A percentile compares a stretch with the other conserved stretches of the same genome.
Conservation (phyloP, 2,329 filamentous ascomycete genomes). For the Aspergillus jensenii region DNA sequence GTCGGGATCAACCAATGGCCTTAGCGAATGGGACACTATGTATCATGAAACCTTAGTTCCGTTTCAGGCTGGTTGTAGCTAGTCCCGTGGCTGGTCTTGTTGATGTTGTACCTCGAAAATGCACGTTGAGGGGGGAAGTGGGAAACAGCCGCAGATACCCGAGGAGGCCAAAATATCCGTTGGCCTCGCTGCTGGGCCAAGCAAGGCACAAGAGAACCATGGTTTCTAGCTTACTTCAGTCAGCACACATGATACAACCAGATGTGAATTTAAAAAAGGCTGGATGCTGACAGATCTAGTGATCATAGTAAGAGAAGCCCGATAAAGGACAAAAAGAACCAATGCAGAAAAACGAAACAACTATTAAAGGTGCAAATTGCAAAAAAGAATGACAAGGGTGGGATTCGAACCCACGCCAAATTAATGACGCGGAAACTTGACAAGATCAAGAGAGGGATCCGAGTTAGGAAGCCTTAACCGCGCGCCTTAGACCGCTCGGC, state of each 20-base stretch:
- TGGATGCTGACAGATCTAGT: not conserved
- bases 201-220: not conserved
- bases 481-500: conserved; percentile 17
- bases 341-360: not conserved
- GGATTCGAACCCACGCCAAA: conserved; percentile 17
- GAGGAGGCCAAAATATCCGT: conserved; percentile 1
- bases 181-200: not conserved
- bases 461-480: conserved; percentile 13
- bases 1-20: conserved; percentile 15
- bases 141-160: conserved; percentile 16
- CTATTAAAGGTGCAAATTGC: not conserved
- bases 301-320: not conserved
- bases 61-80: not conserved
- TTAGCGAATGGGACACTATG: not conserved
- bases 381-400: conserved; percentile 13
- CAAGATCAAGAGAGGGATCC: conserved; percentile 7
- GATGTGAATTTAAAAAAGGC: not conserved
- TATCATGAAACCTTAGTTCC: not conserved
- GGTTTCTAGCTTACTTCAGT: too few relatives aligned
- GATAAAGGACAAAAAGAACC: not conserved
- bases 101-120: not conserved
- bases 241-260: too few relatives aligned
- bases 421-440: conserved; percentile 17
- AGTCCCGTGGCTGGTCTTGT: not conserved
- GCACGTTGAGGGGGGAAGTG: not conserved